A percentile compares a stretch with the other conserved stretches of the same genome.
Conservation (phyloP, 148 eudicot genomes). For the Camellia lanceoleosa region DNA sequence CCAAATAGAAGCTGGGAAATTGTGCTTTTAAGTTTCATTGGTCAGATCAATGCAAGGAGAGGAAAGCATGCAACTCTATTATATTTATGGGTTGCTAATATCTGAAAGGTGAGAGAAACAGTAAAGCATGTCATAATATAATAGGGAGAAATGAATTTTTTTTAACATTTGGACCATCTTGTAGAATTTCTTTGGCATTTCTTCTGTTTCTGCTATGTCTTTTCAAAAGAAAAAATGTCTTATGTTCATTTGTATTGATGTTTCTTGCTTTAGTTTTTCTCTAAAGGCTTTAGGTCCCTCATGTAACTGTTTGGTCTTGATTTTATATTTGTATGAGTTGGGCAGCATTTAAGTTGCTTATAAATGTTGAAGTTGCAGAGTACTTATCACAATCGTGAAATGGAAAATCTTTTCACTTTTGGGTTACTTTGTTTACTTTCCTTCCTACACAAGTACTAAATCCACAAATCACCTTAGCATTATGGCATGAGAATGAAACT, state of each 20-base stretch:
- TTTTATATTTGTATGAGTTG: neutral
- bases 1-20: neutral
- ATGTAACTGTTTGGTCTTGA: neutral
- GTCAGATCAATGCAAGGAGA: neutral
- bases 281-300: neutral
- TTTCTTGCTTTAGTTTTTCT: neutral
- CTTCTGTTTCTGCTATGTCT: neutral
- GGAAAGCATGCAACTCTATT: neutral
- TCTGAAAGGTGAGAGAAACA: neutral
- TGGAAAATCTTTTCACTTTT: neutral
- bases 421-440: neutral
- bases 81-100: neutral
- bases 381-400: neutral
- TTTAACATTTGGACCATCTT: neutral
- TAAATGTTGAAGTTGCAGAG: neutral
- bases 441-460: neutral
- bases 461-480: neutral
- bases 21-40: neutral
- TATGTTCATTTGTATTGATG: neutral
- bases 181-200: neutral
- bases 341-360: neutral
- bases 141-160: neutral
- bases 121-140: neutral
- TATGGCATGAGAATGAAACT: neutral
- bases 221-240: neutral